Conservation (phyloP, 2,329 filamentous ascomycete genomes). For the Stagonosporopsis cucurbitacearum region DNA sequence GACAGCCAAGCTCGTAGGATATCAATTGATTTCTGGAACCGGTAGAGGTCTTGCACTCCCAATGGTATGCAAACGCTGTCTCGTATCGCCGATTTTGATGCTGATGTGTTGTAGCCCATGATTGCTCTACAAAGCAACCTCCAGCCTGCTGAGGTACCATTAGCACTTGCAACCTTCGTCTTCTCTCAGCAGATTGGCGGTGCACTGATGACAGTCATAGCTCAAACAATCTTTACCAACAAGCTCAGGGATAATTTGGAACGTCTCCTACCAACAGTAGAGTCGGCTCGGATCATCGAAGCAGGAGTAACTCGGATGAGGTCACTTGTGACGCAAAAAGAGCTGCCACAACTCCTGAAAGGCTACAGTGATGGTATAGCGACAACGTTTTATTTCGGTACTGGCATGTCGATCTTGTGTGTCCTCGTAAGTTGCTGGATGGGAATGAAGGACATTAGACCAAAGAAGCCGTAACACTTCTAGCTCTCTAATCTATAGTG, state of each 20-base stretch:
- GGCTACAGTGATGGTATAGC: slow-evolving; percentile 55
- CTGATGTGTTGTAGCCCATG: slow-evolving; percentile 3
- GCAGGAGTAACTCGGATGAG: slow-evolving; percentile 6
- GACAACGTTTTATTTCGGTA: slow-evolving; percentile 51
- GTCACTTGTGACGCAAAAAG: neutral
- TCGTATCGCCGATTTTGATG: neutral
- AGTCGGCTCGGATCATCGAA: neutral
- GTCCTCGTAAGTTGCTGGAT: slow-evolving; percentile 10
- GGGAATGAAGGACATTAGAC: slow-evolving; percentile 16
- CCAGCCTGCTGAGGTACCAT: neutral
- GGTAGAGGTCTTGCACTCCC: slow-evolving; percentile 55
- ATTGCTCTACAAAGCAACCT: slow-evolving; percentile 3
- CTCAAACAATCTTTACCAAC: slow-evolving; percentile 6
- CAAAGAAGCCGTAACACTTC: neutral
- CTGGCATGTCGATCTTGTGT: slow-evolving; percentile 25
- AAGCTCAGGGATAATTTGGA: neutral
- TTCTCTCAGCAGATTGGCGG: slow-evolving; percentile 7
- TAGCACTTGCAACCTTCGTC: slow-evolving; percentile 6
- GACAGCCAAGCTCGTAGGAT: slow-evolving; percentile 31
- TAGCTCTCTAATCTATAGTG: neutral
- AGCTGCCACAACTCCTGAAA: slow-evolving; percentile 14
- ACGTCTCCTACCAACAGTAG: neutral
- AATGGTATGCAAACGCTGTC: slow-evolving; percentile 68
- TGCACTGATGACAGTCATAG: slow-evolving; percentile 6
- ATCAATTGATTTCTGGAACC: slow-evolving; percentile 28